Evolutionary conservation across 129 eudicot species (phyloP), one percentile per base, ranked within the genome.

Genomic region (Centrapalus pauciflorus): DNA sequence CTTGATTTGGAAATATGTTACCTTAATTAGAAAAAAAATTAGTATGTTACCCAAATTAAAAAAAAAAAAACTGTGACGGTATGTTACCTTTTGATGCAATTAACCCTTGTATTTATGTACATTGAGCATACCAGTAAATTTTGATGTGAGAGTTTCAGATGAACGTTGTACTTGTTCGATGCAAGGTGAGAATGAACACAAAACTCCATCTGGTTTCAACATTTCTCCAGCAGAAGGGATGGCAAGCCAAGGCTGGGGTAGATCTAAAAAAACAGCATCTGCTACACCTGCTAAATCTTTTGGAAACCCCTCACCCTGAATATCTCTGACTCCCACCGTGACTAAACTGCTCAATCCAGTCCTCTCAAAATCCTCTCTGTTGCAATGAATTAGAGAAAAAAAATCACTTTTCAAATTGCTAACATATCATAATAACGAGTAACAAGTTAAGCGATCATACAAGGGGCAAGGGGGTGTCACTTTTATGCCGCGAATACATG

Each of bases 151-250:
- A 27, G 96, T 77, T 81, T 91, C 98, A 70, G 90, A 87, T 41
- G 98, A 91, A 32, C 85, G 91, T 40, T 91, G 98, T 55, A 87
- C 98, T 88, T 91, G 98, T 81, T 91, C 98, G 76, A 91, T 91
- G 71, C 98, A 91, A 12, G 98, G 98, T n/a, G 98, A 91, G 61
- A 91, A 91, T 7, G 98, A 91, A 77, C 98, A 91, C 81, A 91
- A 71, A 26, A 91, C 69, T 16, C 94, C 98, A 79, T 91, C 96
- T 48, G 68, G 83, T 72, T 91, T 84, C 81, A 91, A 76, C 90
- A 91, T 85, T 66, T 91, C 83, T 3, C 83, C 87, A 70, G 87
- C 96, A 12, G 98, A 91, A 55, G 90, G 96, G 45, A 91, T 91
- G 43, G 96, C 98, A 50, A 87, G 73, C 98, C 98, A 91, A 19